Evolutionary conservation across 371 early-diverging fungal genomes (phyloP).

Genomic region (Mortierella sp.): DNA sequence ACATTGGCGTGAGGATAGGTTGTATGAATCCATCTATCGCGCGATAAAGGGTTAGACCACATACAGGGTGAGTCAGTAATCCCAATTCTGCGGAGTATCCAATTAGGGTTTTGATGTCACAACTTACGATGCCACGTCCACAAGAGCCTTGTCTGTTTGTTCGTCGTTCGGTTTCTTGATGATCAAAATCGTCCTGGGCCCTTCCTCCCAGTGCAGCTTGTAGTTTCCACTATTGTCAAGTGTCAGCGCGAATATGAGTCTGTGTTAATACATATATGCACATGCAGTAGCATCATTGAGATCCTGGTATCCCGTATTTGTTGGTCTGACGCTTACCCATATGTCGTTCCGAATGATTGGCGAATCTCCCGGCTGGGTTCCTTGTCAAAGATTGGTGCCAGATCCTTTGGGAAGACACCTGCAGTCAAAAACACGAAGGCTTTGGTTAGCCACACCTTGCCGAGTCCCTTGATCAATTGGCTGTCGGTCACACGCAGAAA

Average conservation of each 20-base stretch:
- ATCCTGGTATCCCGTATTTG: rapidly evolving
- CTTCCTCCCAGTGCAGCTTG: conserved; percentile 71
- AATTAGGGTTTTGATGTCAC: background rate
- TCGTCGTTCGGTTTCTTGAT: conserved; percentile 83
- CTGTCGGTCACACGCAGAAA: background rate
- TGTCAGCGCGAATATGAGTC: background rate
- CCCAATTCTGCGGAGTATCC: background rate
- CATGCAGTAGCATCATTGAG: too few relatives aligned
- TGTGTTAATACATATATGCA: background rate
- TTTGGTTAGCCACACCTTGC: background rate
- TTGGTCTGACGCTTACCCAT: conserved; percentile 61
- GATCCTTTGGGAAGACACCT: conserved; percentile 48
- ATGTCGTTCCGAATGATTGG: conserved; percentile 72
- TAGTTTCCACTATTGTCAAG: conserved; percentile 63
- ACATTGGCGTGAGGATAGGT: conserved; percentile 72
- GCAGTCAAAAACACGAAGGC: background rate
- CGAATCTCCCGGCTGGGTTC: conserved; percentile 61
- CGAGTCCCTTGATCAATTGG: background rate
- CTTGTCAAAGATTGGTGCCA: conserved; percentile 18
- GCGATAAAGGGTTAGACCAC: background rate
- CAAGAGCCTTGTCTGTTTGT: conserved; percentile 74
- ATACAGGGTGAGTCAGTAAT: background rate
- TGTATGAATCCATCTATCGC: conserved; percentile 73
- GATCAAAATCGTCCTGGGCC: conserved; percentile 81
- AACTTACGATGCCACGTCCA: conserved; percentile 72